Conservation (phyloP, 768 basidiomycete species). For the Lactarius hengduanensis region DNA sequence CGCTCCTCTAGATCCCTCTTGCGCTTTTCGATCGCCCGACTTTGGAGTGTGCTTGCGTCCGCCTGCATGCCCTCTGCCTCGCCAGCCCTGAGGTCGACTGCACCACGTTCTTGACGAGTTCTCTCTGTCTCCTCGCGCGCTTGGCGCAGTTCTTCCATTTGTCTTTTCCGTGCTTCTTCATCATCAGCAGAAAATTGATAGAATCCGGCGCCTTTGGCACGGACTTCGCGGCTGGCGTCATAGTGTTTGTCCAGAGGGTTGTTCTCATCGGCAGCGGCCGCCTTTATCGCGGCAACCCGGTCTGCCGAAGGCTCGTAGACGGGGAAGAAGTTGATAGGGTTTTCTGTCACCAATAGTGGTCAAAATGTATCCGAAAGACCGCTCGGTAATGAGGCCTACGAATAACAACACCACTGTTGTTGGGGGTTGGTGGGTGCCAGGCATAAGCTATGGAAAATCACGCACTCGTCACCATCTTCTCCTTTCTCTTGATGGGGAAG, state of each 20-base stretch:
- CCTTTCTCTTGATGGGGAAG: slow-evolving; percentile 33
- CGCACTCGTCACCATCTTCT: slow-evolving; percentile 35
- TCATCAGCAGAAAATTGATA: slow-evolving; percentile 91
- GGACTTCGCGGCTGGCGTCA: slow-evolving; percentile 77
- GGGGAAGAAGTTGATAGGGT: slow-evolving; percentile 84
- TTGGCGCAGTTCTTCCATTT: slow-evolving; percentile 80
- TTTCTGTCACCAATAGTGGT: slow-evolving; percentile 46
- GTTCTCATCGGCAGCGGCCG: slow-evolving; percentile 64
- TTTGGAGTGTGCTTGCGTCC: slow-evolving; percentile 37
- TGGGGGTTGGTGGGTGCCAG: slow-evolving; percentile 3
- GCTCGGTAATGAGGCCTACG: slow-evolving; percentile 14
- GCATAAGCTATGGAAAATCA: slow-evolving; percentile 14
- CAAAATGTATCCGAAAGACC: neutral
- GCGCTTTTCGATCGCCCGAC: slow-evolving; percentile 68
- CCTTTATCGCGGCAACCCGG: slow-evolving; percentile 69
- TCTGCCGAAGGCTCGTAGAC: slow-evolving; percentile 84
- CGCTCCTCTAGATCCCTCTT: slow-evolving; percentile 74
- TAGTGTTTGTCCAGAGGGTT: slow-evolving; percentile 78
- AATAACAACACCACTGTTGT: slow-evolving; percentile 26
- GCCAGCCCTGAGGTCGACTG: slow-evolving; percentile 60
- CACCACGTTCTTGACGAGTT: slow-evolving; percentile 57
- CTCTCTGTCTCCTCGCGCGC: slow-evolving; percentile 71
- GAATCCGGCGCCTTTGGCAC: slow-evolving; percentile 86
- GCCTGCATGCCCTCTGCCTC: slow-evolving; percentile 75
- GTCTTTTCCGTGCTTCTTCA: slow-evolving; percentile 68